Evolutionary conservation across 768 basidiomycete genomes (phyloP).

Genomic region (Lactifluus volemus): DNA sequence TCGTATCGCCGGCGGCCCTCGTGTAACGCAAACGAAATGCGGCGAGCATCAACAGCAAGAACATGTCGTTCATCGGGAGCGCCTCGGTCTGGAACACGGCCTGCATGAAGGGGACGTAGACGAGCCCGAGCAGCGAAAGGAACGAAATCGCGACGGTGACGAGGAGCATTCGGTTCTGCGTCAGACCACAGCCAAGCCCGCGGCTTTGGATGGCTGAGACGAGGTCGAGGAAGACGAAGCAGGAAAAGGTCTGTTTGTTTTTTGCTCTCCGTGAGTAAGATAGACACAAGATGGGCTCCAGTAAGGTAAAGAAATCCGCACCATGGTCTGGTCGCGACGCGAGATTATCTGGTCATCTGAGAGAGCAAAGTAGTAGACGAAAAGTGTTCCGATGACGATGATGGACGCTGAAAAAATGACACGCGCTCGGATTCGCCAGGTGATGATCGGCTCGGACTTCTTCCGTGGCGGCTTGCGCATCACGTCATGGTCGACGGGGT

Average conservation of each 20-base stretch:
- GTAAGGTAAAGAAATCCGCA: constrained; percentile 28
- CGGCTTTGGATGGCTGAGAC: constrained; percentile 93
- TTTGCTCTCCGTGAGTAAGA: not conserved
- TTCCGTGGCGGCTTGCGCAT: constrained; percentile 91
- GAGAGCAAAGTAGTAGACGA: constrained; percentile 76
- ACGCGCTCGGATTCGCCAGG: constrained; percentile 56
- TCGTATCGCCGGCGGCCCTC: constrained; percentile 77
- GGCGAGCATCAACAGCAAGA: constrained; percentile 60
- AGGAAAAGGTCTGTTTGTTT: constrained; percentile 81
- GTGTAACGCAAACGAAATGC: constrained; percentile 60
- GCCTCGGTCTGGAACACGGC: constrained; percentile 90
- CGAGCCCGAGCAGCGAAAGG: constrained; percentile 71
- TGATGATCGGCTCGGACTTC: constrained; percentile 88
- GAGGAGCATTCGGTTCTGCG: constrained; percentile 84
- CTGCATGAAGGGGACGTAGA: constrained; percentile 91
- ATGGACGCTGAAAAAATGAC: constrained; percentile 91
- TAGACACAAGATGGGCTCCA: not conserved
- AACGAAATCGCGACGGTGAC: constrained; percentile 83
- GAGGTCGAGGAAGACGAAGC: constrained; percentile 95
- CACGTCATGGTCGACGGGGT: constrained; percentile 87
- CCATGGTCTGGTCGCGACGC: constrained; percentile 92
- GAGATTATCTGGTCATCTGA: constrained; percentile 72
- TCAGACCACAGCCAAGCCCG: constrained; percentile 74
- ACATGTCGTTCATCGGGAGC: constrained; percentile 56
- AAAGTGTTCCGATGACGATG: constrained; percentile 83